These are phyloP conservation scores for Lunasporangiospora selenospora DNA, from an alignment of 192 early-diverging fungal species.

Conservation along the genomic window DNA sequence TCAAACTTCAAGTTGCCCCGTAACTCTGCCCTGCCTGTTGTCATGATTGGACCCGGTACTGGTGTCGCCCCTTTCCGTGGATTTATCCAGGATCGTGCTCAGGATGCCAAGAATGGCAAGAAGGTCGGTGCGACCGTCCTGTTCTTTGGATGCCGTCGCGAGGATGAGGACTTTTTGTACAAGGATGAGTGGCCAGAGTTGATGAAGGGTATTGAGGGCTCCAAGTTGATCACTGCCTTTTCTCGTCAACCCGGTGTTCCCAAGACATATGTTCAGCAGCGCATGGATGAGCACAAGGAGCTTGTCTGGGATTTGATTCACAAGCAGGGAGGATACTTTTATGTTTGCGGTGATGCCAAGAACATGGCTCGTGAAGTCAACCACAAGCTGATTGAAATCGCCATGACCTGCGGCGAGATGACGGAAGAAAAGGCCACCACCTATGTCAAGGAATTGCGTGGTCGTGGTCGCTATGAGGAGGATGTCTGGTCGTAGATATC, in stretches of 20 bases:
- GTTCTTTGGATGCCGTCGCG: conserved; percentile 94
- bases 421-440: conserved; percentile 69
- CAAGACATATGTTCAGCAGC: conserved; percentile 98
- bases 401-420: conserved; percentile 68
- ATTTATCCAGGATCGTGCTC: conserved; percentile 90
- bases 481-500: conserved; percentile 87
- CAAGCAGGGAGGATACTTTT: conserved; percentile 78
- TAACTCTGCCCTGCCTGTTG: conserved; percentile 77
- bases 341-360: conserved; percentile 97
- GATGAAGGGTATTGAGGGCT: conserved; percentile 67
- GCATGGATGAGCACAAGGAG: conserved; percentile 74
- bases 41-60: conserved; percentile 99
- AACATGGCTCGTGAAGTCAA: conserved; percentile 95
- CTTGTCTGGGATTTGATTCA: conserved; percentile 85
- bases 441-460: conserved; percentile 88
- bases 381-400: conserved; percentile 69
- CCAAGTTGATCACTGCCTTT: conserved; percentile 88
- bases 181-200: conserved; percentile 74
- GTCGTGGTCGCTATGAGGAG: conserved; percentile 86
- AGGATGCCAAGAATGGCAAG: conserved; percentile 62
- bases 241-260: conserved; percentile 75
- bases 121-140: conserved; percentile 85
- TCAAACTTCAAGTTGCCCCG: conserved; percentile 92
- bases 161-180: conserved; percentile 92
- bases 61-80: conserved; percentile 99